Evolutionary conservation across 2,329 filamentous ascomycete species (phyloP), one percentile per base, ranked within the genome.

Genomic region (Raffaelea ambrosiae): DNA sequence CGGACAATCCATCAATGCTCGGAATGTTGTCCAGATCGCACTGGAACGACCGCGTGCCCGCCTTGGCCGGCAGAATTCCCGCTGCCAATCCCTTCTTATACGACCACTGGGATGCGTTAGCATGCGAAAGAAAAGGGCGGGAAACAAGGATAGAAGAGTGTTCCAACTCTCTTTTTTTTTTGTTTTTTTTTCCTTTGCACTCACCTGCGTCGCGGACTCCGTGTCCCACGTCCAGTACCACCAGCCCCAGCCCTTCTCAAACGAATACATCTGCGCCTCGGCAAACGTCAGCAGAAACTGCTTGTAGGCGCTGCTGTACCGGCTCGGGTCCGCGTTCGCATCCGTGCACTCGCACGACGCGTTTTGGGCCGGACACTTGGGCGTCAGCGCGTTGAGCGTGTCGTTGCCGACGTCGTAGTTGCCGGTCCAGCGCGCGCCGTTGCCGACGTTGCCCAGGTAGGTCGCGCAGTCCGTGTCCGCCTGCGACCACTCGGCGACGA

Each of bases 191-290:
- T n/a, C 26, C 26, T 13, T 29, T 29, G 26, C 7, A 29, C 26
- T 29, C 26, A 29, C 26, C 26, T 29, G 21, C 36, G 52, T 39
- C 13, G 54, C 54, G 9, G 47, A 38, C 71, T 97, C 91, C 26
- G 91, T 95, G 67, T 89, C 80, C 91, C 93, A 64, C 31, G 90
- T 97, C 93, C 93, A 98, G 68, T 98, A 98, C 69, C 95, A 96
- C 93, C 93, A 98, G 43, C 93, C 93, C 84, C 86, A 93, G 5
- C 87, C 88, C 53, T 84, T 82, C 66, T 97, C 91, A 61, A 97
- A 98, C 50, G 83, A 87, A 57, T 84, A 76, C 88, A 98, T 98
- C 70, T 98, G 93, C 47, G 90, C 93, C 66, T 95, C 84, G 5
- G 93, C 93, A 67, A 97, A 97, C 66, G 86, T 87, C 54, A 79